Conservation (phyloP, 2,329 filamentous ascomycete species). For the Ophiostoma novo-ulmi region DNA sequence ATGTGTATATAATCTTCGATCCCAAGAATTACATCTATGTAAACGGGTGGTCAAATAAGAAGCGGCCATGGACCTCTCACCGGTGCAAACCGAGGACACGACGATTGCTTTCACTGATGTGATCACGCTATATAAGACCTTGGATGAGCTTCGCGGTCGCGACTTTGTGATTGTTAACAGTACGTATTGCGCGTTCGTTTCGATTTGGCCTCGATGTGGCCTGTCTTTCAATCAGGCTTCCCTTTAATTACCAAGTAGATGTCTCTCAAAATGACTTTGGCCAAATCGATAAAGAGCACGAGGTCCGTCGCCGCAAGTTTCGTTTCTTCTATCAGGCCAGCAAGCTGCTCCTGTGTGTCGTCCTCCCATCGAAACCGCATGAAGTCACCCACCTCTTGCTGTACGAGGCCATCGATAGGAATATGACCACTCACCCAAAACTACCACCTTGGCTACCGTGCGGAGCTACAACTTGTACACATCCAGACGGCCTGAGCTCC, state of each 20-base stretch:
- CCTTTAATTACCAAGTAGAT: background rate
- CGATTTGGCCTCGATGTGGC: background rate
- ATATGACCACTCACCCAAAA: background rate
- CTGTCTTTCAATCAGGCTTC: background rate
- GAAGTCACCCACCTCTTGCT: background rate
- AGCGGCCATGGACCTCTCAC: too few relatives aligned
- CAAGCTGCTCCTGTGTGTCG: background rate
- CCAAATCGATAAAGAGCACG: background rate
- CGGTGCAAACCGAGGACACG: background rate
- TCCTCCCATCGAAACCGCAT: background rate
- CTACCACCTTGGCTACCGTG: background rate
- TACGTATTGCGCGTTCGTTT: background rate
- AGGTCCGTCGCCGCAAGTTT: background rate
- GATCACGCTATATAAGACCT: background rate
- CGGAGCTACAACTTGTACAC: background rate
- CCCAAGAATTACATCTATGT: too few relatives aligned
- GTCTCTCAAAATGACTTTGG: background rate
- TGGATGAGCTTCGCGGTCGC: background rate
- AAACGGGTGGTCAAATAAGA: too few relatives aligned
- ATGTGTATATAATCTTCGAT: too few relatives aligned
- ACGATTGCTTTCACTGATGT: background rate
- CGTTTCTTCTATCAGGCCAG: slow-evolving; percentile 13
- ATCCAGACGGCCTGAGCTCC: background rate
- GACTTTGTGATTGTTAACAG: background rate
- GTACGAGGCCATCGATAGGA: background rate